Evolutionary conservation across 805 yeast genomes (phyloP), one percentile per base, ranked within the genome.

Genomic region (Zygosaccharomyces siamensis): DNA sequence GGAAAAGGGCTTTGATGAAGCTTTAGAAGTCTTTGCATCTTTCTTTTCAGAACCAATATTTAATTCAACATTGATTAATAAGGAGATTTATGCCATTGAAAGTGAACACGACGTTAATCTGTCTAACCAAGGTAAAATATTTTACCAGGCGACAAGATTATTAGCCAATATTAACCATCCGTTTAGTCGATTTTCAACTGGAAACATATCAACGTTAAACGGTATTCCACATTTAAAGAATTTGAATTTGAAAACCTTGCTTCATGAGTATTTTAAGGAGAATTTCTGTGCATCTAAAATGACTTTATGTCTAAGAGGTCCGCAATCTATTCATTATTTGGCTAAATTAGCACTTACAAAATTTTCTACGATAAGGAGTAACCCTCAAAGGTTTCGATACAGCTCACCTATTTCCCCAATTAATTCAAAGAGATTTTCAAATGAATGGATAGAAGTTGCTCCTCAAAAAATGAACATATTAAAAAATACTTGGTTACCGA

Each of bases 91-190:
- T 41, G 81, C 87, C 0, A 73, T 86, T 30, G 78, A 84, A 54
- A 81, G 80, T 58, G 95, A 86, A 54, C 90, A 85, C 59, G 66
- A 63, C 3, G 71, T 73, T n/a, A 86, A 85, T 52, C 66, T 72
- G 11, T 56, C 71, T 1, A 65, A 68, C 11, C 11, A 53, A 0
- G 72, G 70, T 4, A 82, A 83, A 59, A 60, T 78, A 0, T 55
- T 82, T 27, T 81, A 75, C 51, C 89, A 86, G 54, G 86, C 83
- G 0, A 60, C 78, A 5, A 72, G 84, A 41, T 49, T 80, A 3
- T 56, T 85, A 12, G 72, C 84, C 0, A 70, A 71, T 46, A 42
- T 58, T 1, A 21, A 57, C 0, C 84, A 80, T 55, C 83, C 78
- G 0, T 86, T 85, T 58, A 71, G 71, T 51, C 68, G 80, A 45